Base-by-base conservation (phyloP, 495 filamentous ascomycete genomes). In the Penicillium coprophilum region DNA sequence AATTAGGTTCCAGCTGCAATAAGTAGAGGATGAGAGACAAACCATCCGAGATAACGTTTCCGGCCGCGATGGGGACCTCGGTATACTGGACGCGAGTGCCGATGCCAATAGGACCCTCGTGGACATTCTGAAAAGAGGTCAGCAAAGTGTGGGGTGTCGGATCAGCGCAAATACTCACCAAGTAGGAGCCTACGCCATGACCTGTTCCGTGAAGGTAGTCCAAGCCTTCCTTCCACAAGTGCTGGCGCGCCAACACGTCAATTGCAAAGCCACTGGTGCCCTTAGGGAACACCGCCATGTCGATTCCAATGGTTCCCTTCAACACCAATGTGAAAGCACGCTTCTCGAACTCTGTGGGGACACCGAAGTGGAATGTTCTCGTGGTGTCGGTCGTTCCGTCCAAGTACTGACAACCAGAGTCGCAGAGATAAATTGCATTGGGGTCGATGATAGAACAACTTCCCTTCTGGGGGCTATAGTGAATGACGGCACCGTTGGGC, bases 381-480 rank as follows among this genome's bases (percentile, higher is more conserved):
- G 95, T 99, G 6, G 90, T 93, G 68, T 99, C 95, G 0, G 95
- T 99, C 1, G 95, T 99, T 49, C 95, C 95, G 72, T 99, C 95
- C 12, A 87, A 78, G 60, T 92, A 99, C 71, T 99, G 95, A 20
- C 87, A 93, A 24, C 95, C 95, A 21, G 94, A 97, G 69, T 99
- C 95, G 67, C 95, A 99, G 36, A 99, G 85, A 66, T 97, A 99
- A 54, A 99, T 84, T 15, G 85, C 85, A 21, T 85, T 85, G 6
- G 92, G 91, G 60, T 99, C 92, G 60, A 99, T 90, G 39, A 81
- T 79, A 36, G 90, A 80, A 73, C 95, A 97, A 57, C 77, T 84
- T 49, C 90, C 90, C 50, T 81, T 82, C 63, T 96, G 89, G 0
- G 95, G 95, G 64, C 91, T 93, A 76, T 99, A 99, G 71, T 99